Evolutionary conservation across 2,329 filamentous ascomycete genomes (phyloP).

Genomic region (Chaetothyriales sp.): DNA sequence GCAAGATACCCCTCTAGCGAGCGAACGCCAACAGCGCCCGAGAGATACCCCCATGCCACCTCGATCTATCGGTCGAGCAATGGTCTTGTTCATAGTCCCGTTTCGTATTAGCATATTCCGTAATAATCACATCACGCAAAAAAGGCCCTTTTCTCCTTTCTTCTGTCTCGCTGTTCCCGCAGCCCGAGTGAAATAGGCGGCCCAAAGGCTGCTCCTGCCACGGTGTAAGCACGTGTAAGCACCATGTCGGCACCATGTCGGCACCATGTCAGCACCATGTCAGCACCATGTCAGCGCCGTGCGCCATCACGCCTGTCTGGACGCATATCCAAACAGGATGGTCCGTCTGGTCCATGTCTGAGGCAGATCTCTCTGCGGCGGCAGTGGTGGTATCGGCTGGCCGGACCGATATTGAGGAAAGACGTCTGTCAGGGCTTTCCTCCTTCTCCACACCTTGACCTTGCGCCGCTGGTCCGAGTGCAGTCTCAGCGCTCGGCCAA

Average conservation of each 20-base stretch:
- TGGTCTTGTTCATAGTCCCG: not conserved
- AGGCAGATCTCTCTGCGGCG: not conserved
- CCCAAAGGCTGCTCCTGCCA: too few species aligned
- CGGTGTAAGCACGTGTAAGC: not conserved
- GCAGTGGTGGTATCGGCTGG: not conserved
- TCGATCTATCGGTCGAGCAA: conserved; percentile 8
- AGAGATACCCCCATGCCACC: not conserved
- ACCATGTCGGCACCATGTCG: too few species aligned
- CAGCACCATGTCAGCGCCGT: not conserved
- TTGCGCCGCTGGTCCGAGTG: not conserved
- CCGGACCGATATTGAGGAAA: not conserved
- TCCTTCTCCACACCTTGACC: not conserved
- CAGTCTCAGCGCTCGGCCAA: not conserved
- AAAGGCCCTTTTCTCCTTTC: not conserved
- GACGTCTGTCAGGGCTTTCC: not conserved
- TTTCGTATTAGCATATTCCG: not conserved
- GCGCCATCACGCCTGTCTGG: not conserved
- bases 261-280: not conserved
- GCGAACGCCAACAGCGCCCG: conserved; percentile 7
- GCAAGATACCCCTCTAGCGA: not conserved
- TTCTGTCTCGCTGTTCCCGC: not conserved
- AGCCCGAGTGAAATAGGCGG: too few species aligned
- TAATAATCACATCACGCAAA: not conserved
- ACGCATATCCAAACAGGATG: not conserved
- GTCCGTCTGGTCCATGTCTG: not conserved